phyloP scores from a whole-genome alignment of 768 basidiomycete genomes.

The Suillus decipiens region DNA sequence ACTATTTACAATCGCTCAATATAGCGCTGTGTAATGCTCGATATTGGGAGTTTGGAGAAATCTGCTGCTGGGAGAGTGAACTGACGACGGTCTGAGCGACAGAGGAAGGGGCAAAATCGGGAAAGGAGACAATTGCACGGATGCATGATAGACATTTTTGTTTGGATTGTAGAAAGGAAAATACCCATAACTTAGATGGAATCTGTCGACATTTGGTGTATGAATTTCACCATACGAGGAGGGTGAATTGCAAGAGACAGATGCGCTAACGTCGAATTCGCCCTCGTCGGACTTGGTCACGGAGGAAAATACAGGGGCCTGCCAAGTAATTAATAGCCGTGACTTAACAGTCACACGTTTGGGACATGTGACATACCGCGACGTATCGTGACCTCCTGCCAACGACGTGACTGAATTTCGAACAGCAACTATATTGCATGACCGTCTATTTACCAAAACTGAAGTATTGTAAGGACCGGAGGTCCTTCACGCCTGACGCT shows the following conservation, averaged over 20 bases:
- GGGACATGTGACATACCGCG: too few species aligned
- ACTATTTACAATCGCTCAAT: background rate
- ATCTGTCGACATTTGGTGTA: background rate
- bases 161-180: background rate
- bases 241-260: background rate
- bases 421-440: too few species aligned
- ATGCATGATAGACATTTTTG: background rate
- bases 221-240: background rate
- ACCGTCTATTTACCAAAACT: too few species aligned
- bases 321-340: too few species aligned
- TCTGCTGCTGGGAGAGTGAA: background rate
- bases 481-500: too few species aligned
- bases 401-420: too few species aligned
- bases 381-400: too few species aligned
- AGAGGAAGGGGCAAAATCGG: background rate
- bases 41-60: background rate
- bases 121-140: background rate
- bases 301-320: too few species aligned
- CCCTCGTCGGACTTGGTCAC: too few species aligned
- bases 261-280: too few species aligned
- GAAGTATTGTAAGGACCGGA: too few species aligned
- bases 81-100: background rate
- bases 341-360: too few species aligned
- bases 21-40: background rate
- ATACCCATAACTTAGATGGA: background rate